Evolutionary conservation across 2,329 filamentous ascomycete genomes (phyloP), one percentile per base, ranked within the genome.

Genomic region (Diaporthe ampelina): DNA sequence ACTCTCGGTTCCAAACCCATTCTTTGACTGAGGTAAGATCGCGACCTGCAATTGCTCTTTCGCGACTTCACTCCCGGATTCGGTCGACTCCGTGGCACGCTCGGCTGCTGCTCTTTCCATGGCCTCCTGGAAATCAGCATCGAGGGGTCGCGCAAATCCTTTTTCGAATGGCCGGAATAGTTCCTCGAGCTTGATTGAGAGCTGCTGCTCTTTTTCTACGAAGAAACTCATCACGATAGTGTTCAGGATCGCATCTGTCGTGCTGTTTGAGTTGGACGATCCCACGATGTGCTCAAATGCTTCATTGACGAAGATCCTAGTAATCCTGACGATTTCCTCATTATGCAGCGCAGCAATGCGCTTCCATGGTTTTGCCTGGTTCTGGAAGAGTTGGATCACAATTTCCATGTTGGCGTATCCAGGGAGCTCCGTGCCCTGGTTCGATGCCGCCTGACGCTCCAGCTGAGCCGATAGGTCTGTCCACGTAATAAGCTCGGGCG

Each of bases 71-170:
- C 10, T 58, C 9, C 4, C 56, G 3, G 26, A 29, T n/a, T 58
- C 56, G 11, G 19, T 4, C 21, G 17, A 19, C 29, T 32, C 26
- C 10, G 32, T 21, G 56, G 56, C 32, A 32, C 56, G 56, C 29
- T 58, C 56, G 37, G 29, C 10, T 37, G 56, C 29, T 24, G 29
- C 4, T 13, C 19, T 37, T 37, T 13, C 29, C 17, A 37, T n/a
- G 29, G 56, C 32, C 32, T 58, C 19, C 32, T 58, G 56, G 21
- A 58, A 58, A 29, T 58, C 56, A 37, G 56, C 29, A 58, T 58
- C 56, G 13, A 58, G 56, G 35, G 56, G 56, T 11, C 26, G 56
- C 32, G 56, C 56, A 10, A 35, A 58, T n/a, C 56, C 56, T 32
- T 58, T 21, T 2, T 37, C 21, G 10, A 35, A 37, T 13, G 56